Evolutionary conservation across 768 basidiomycete species (phyloP).

Genomic region (Pleurotus pulmonarius): DNA sequence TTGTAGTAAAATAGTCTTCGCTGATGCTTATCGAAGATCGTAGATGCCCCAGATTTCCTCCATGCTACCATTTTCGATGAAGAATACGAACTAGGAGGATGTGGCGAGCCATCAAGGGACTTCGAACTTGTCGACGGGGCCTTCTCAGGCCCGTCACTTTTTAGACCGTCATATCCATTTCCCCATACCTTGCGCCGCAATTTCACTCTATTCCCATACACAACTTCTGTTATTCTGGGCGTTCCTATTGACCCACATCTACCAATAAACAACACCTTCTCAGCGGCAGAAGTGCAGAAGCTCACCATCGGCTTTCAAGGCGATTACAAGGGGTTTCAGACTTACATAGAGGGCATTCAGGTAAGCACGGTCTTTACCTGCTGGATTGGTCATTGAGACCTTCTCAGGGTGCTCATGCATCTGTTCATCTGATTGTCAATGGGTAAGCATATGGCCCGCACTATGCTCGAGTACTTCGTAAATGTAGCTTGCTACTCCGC

Average conservation of each 20-base stretch:
- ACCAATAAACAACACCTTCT: constrained; percentile 24
- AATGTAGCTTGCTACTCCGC: too few species aligned
- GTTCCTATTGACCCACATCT: constrained; percentile 14
- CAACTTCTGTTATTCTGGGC: constrained; percentile 4
- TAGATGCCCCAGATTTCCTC: constrained; percentile 9
- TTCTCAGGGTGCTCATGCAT: constrained; percentile 25
- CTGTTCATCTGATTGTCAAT: constrained; percentile 26
- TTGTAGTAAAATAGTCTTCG: neutral
- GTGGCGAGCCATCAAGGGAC: constrained; percentile 17
- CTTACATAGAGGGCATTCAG: constrained; percentile 21
- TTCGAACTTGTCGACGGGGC: constrained; percentile 45
- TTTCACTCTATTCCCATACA: constrained; percentile 26
- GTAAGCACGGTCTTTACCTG: constrained; percentile 9
- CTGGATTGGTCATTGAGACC: neutral
- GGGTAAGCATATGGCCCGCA: too few species aligned
- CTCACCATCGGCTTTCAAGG: constrained; percentile 23
- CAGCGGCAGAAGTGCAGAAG: constrained; percentile 15
- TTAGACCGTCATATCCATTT: constrained; percentile 32
- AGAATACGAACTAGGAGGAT: constrained; percentile 16
- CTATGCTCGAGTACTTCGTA: too few species aligned
- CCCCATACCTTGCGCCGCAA: constrained; percentile 28
- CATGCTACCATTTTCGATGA: constrained; percentile 15
- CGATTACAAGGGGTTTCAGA: constrained; percentile 27
- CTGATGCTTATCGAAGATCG: too few species aligned
- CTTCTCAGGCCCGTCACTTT: constrained; percentile 52